These are phyloP conservation scores for Penicillium steckii DNA, from an alignment of 495 filamentous ascomycete genomes.

Conservation along the genomic window DNA sequence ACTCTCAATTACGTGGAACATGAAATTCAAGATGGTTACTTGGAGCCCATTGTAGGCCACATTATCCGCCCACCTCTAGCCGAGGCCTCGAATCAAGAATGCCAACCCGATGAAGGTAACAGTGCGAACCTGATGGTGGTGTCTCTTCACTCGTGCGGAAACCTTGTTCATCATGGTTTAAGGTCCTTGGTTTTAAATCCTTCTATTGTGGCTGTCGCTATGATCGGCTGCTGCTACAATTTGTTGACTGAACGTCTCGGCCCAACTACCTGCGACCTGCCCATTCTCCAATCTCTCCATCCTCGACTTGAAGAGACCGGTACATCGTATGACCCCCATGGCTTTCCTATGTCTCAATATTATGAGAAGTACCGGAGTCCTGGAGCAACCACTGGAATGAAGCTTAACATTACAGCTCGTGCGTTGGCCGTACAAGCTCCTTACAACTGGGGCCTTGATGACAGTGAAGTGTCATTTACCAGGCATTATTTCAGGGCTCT, in stretches of 20 bases:
- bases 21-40: constrained; percentile 61
- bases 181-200: constrained; percentile 82
- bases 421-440: constrained; percentile 98
- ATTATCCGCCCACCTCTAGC: constrained; percentile 43
- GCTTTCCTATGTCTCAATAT: constrained; percentile 85
- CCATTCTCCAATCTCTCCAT: constrained; percentile 59
- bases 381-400: constrained; percentile 56
- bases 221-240: constrained; percentile 98
- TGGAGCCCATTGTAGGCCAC: constrained; percentile 71
- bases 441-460: constrained; percentile 78
- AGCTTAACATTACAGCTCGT: constrained; percentile 91
- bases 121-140: constrained; percentile 72
- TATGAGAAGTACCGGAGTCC: constrained; percentile 58
- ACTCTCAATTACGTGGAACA: constrained; percentile 53
- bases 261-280: constrained; percentile 80
- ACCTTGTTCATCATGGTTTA: constrained; percentile 91
- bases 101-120: constrained; percentile 14
- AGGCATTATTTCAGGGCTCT: constrained; percentile 92
- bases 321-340: constrained; percentile 72
- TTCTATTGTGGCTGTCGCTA: constrained; percentile 79
- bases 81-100: constrained; percentile 4
- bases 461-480: constrained; percentile 86
- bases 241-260: constrained; percentile 86
- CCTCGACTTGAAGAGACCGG: constrained; percentile 57
- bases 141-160: constrained; percentile 95